These are phyloP conservation scores for Rhododendron vialii DNA, from an alignment of 148 eudicot species.

Conservation along the genomic window DNA sequence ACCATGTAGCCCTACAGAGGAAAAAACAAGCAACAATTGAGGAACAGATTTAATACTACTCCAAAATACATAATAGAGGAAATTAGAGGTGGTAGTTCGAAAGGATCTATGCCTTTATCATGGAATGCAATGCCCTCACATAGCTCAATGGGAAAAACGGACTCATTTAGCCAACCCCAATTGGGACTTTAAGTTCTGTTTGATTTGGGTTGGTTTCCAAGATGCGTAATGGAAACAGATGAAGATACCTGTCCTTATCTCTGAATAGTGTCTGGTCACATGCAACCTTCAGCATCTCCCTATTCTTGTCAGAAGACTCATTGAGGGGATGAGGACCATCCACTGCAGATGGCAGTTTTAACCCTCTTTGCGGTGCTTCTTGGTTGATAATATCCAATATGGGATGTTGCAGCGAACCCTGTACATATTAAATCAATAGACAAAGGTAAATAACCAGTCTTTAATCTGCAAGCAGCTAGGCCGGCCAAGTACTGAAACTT, in stretches of 20 bases:
- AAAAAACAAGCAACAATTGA: conserved; percentile 2
- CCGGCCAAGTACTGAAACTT: not conserved
- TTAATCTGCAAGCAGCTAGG: not conserved
- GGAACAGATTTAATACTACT: not conserved
- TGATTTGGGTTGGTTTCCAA: not conserved
- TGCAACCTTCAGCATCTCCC: conserved; percentile 30
- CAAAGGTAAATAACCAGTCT: not conserved
- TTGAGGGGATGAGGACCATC: conserved; percentile 16
- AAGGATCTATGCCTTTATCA: too few species aligned
- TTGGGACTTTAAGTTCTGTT: too few species aligned
- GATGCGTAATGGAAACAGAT: not conserved
- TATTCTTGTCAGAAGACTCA: conserved; percentile 33
- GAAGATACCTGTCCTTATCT: conserved; percentile 41
- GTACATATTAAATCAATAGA: conserved; percentile 5
- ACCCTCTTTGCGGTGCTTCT: conserved; percentile 38
- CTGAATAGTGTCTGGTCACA: conserved; percentile 35
- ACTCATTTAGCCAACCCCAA: too few species aligned
- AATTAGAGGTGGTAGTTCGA: too few species aligned
- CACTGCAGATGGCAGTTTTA: conserved; percentile 19
- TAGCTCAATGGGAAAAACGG: too few species aligned
- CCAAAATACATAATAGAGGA: not conserved
- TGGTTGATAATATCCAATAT: conserved; percentile 54
- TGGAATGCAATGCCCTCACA: too few species aligned
- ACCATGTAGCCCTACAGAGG: conserved; percentile 55
- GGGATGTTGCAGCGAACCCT: conserved; percentile 89